Percentiles rank a stretch among this genome's conserved stretches.
Evolutionary conservation across 164 flowering plant genomes (phyloP).

Genomic region (Sextonia rubra): DNA sequence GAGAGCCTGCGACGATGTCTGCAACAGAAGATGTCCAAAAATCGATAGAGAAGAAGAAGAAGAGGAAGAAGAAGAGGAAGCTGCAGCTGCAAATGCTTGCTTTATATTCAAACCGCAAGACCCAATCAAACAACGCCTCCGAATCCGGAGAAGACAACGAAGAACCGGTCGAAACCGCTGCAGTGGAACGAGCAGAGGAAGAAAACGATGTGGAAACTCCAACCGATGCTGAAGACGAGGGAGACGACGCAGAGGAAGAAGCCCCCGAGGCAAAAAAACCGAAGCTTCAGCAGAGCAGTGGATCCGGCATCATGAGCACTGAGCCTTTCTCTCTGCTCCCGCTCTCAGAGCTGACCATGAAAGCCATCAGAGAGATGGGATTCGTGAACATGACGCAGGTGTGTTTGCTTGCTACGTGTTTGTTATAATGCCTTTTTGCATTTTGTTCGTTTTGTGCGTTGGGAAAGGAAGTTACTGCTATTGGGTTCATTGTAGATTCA

Average conservation of each 20-base stretch:
- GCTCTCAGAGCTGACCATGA: conserved; percentile 63
- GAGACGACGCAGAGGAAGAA: neutral
- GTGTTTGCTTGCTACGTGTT: neutral
- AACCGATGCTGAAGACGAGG: neutral
- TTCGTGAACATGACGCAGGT: conserved; percentile 90
- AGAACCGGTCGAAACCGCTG: neutral
- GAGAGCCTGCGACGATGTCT: too few species aligned
- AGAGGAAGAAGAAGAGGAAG: neutral
- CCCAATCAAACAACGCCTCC: neutral
- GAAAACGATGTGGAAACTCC: neutral
- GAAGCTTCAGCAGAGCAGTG: conserved; percentile 16
- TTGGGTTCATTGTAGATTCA: neutral
- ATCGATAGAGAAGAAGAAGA: neutral
- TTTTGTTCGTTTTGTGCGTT: neutral
- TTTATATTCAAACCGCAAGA: neutral
- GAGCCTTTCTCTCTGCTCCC: conserved; percentile 43
- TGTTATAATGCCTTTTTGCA: neutral
- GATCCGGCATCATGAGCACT: conserved; percentile 77
- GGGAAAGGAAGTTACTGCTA: neutral
- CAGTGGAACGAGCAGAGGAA: neutral
- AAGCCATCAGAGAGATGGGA: conserved; percentile 68
- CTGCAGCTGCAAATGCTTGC: neutral
- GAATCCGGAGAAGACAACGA: neutral
- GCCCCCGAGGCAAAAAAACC: neutral
- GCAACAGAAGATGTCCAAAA: too few species aligned